Evolutionary conservation across 495 filamentous ascomycete genomes (phyloP).

Genomic region (Penicillium paradoxum): DNA sequence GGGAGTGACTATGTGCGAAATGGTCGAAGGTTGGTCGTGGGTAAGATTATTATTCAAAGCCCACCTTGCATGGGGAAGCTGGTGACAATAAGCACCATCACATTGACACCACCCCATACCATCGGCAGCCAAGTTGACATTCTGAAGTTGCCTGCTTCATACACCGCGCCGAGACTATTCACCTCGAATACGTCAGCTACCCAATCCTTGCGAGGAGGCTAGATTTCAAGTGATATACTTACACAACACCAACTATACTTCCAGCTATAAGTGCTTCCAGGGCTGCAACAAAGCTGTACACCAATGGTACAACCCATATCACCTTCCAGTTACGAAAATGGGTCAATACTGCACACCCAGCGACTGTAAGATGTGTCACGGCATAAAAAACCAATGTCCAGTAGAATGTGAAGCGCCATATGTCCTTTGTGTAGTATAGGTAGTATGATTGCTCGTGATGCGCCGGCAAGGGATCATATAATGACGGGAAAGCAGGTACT

Average conservation of each 20-base stretch:
- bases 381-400: conserved; percentile 67
- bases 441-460: conserved; percentile 50
- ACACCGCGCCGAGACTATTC: conserved; percentile 76
- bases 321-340: conserved; percentile 66
- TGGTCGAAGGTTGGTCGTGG: too few species aligned
- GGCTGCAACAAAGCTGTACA: conserved; percentile 70
- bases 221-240: conserved; percentile 32
- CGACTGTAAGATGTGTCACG: conserved; percentile 47
- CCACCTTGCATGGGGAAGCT: conserved; percentile 97
- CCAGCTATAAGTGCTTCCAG: conserved; percentile 82
- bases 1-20: too few species aligned
- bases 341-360: conserved; percentile 66
- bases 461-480: conserved; percentile 70
- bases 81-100: conserved; percentile 82
- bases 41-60: conserved; percentile 48
- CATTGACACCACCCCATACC: conserved; percentile 87
- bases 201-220: neutral
- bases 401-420: conserved; percentile 86
- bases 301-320: conserved; percentile 69
- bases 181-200: conserved; percentile 13
- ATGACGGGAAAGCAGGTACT: conserved; percentile 77
- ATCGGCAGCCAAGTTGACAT: conserved; percentile 99
- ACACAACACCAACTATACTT: conserved; percentile 86
- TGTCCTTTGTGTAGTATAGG: conserved; percentile 73
- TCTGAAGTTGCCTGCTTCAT: conserved; percentile 78